Base-by-base conservation (phyloP, 768 basidiomycete species). In the Imleria badia region DNA sequence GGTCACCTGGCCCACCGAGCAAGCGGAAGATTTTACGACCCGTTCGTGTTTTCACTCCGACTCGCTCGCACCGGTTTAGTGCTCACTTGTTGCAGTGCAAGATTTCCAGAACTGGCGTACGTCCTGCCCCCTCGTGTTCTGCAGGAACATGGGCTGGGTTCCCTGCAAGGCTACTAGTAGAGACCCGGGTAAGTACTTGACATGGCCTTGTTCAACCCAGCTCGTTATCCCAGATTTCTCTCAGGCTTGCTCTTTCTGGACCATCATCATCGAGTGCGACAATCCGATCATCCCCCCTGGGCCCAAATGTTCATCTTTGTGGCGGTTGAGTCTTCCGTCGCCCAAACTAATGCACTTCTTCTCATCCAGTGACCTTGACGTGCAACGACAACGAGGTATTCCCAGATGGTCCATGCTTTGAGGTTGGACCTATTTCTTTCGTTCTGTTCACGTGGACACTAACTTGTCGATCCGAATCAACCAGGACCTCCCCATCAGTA, bases 251-350 rank as follows among this genome's bases (percentile, higher is more conserved):
- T 9, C 44, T 4, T 58, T 51, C 54, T 58, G 44, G 39, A 56
- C 57, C 30, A 51, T 56, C 41, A 56, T 59, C 19, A 11, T 59
- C 20, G 54, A 56, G 17, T 56, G 57, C n/a, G 40, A 47, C 36
- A 59, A 26, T 26, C 12, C 30, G 5, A 22, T 44, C 31, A 51
- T 48, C 26, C 57, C 54, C 11, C 14, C 54, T 15, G 49, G 41
- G 5, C 48, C 12, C 20, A 47, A 33, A 48, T 59, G 55, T 59
- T 15, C 5, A 54, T 59, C 5, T 2, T 34, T 12, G 13, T 26
- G 2, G 3, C 14, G 6, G 7, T n/a, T 2, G 10, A 26, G 8
- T 33, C 8, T 6, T 19, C 2, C 17, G 22, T 45, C 6, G n/a
- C 2, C 11, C 1, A 42, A n/a, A 15, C 45, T 48, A 5, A 56